Conservation (phyloP, 2,329 filamentous ascomycete species). For the Didymella pinodella region DNA sequence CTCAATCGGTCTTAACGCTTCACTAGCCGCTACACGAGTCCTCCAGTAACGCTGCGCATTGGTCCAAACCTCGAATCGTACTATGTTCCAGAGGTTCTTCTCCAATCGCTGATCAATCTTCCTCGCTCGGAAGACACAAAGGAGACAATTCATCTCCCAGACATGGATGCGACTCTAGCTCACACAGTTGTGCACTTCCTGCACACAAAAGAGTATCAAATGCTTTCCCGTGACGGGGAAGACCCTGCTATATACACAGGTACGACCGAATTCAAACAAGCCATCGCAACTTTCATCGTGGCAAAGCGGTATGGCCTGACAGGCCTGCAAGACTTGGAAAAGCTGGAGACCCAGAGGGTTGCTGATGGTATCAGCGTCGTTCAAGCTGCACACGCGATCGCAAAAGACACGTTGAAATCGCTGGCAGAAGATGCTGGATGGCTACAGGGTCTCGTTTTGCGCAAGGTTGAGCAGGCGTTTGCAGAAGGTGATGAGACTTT, state of each 20-base stretch:
- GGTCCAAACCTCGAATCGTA: neutral
- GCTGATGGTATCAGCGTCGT: neutral
- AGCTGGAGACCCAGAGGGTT: neutral
- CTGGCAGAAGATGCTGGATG: neutral
- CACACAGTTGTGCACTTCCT: conserved; percentile 37
- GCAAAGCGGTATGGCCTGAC: neutral
- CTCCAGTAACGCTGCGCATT: conserved; percentile 1
- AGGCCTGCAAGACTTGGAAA: neutral
- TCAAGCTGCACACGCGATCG: neutral
- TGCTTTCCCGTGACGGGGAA: conserved; percentile 14
- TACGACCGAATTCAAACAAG: neutral
- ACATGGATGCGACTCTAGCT: conserved; percentile 26
- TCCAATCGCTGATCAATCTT: neutral
- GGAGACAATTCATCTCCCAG: neutral
- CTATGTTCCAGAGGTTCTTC: neutral
- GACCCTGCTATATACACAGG: neutral
- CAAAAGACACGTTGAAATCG: neutral
- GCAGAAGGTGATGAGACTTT: neutral
- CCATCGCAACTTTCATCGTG: neutral
- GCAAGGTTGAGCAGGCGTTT: conserved; percentile 6
- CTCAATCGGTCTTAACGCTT: neutral
- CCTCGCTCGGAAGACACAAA: neutral
- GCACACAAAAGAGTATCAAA: conserved; percentile 37
- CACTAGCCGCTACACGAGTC: conserved; percentile 4
- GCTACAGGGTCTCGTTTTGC: conserved; percentile 5